Evolutionary conservation across 2,329 filamentous ascomycete species (phyloP), one percentile per base, ranked within the genome.

Genomic region (Aschersonia sp.): DNA sequence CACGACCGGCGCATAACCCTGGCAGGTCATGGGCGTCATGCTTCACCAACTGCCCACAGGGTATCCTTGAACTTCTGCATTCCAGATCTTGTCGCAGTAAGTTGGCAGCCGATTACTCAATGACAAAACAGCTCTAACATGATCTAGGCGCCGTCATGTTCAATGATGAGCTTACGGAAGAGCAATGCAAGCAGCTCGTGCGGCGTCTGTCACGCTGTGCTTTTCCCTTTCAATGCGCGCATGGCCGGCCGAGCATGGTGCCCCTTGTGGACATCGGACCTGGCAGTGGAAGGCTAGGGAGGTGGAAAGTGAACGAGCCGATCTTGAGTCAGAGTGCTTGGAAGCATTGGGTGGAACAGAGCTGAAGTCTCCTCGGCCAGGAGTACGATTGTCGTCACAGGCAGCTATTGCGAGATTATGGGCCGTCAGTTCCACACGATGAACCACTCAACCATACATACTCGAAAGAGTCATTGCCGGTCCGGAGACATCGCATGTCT

Each of bases 201-300:
- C 51, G 47, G 2, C 69, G 69, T 4, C 64, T 92, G n/a, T 71
- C 74, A 0, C 58, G 56, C 0, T 88, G 83, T 54, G 71, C 69
- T 0, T 86, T 90, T 52, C 86, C 87, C 0, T 92, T 92, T 54
- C 81, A 87, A 58, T 94, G 87, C 62, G 87, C 87, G 1, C 87
- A 94, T 67, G 87, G 87, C 0, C 70, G 81, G 47, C 79, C 79
- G 1, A 79, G 76, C 35, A 76, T 84, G 72, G 72, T 75, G 5
- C 80, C 80, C 2, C 51, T 84, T n/a, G 61, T 81, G 4, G 71
- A 78, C 51, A 50, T 81, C 32, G 69, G 69, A 1, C 49, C 48
- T 6, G 56, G 52, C 2, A 44, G 44, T 22, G 54, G 50, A 8
- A 52, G 53, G 30, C 54, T 60, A 40, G 53, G 57, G 4, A 50